phyloP scores from a whole-genome alignment of 2,329 filamentous ascomycete species.

The Alternaria tenuissima region DNA sequence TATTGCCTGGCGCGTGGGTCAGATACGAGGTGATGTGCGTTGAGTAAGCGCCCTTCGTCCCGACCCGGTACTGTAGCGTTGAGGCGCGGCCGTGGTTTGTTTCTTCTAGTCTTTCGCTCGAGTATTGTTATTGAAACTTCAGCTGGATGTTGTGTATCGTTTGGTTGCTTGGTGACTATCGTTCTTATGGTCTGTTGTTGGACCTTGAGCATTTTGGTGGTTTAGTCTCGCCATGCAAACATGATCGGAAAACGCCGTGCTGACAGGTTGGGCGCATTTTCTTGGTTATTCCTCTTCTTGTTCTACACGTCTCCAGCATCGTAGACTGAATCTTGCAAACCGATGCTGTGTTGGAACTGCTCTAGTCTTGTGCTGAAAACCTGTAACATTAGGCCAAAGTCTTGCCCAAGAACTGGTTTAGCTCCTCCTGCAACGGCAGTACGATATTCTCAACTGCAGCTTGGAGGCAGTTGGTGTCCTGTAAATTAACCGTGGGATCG shows the following conservation, averaged over 20 bases:
- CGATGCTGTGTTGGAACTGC: background rate
- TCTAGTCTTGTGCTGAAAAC: background rate
- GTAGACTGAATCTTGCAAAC: too few species aligned
- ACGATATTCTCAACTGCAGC: slow-evolving; percentile 50
- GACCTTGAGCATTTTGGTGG: background rate
- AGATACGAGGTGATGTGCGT: slow-evolving; percentile 39
- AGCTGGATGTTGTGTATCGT: background rate
- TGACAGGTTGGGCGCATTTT: background rate
- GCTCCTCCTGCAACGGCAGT: slow-evolving; percentile 48
- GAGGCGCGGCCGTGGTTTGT: slow-evolving; percentile 11
- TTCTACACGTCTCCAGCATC: background rate
- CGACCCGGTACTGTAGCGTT: slow-evolving; percentile 13
- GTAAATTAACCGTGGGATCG: slow-evolving; percentile 44
- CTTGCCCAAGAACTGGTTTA: slow-evolving; percentile 48
- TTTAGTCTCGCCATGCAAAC: background rate
- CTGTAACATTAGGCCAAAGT: slow-evolving; percentile 14
- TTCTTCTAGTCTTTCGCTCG: background rate
- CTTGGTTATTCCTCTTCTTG: too few species aligned
- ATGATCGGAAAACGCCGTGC: background rate
- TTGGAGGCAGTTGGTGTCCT: slow-evolving; percentile 47
- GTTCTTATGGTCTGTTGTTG: background rate
- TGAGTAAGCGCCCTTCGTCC: slow-evolving; percentile 29
- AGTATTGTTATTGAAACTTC: background rate
- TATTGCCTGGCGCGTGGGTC: slow-evolving; percentile 35
- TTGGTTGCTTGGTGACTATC: background rate